Conservation (phyloP, 106 monocot species). For the Dioscorea dumetorum region DNA sequence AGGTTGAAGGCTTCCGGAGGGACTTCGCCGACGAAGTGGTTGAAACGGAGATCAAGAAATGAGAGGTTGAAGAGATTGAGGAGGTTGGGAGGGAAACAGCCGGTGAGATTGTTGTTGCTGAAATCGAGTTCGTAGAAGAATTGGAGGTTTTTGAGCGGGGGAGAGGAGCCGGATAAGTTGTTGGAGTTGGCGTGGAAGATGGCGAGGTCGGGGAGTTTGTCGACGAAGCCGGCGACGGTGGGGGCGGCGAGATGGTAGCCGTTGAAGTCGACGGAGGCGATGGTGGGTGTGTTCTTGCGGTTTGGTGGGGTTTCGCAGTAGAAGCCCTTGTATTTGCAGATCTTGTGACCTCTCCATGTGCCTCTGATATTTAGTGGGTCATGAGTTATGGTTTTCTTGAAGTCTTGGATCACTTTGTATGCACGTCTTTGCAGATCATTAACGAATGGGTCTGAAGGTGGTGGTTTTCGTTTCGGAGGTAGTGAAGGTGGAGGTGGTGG, state of each 20-base stretch:
- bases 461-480: neutral
- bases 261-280: conserved; percentile 60
- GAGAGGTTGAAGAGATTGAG: conserved; percentile 13
- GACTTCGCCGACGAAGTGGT: conserved; percentile 42
- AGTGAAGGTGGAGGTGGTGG: too few relatives aligned
- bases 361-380: conserved; percentile 19
- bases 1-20: conserved; percentile 22
- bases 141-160: conserved; percentile 25
- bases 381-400: conserved; percentile 43
- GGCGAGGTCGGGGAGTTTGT: conserved; percentile 42
- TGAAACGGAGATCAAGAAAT: conserved; percentile 62
- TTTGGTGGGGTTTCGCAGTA: conserved; percentile 34
- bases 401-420: conserved; percentile 27
- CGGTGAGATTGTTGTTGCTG: conserved; percentile 50
- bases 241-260: conserved; percentile 21
- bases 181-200: conserved; percentile 64
- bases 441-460: conserved; percentile 14
- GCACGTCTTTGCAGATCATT: conserved; percentile 22
- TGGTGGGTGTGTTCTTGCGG: conserved; percentile 10
- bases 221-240: conserved; percentile 30
- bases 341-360: conserved; percentile 19
- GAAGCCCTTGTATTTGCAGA: conserved; percentile 58
- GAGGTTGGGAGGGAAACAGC: conserved; percentile 27
- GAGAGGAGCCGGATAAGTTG: conserved; percentile 42
- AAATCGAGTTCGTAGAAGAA: conserved; percentile 69